These are phyloP conservation scores for Cladosporium colombiae DNA, from an alignment of 2,329 filamentous ascomycete species.

Conservation along the genomic window DNA sequence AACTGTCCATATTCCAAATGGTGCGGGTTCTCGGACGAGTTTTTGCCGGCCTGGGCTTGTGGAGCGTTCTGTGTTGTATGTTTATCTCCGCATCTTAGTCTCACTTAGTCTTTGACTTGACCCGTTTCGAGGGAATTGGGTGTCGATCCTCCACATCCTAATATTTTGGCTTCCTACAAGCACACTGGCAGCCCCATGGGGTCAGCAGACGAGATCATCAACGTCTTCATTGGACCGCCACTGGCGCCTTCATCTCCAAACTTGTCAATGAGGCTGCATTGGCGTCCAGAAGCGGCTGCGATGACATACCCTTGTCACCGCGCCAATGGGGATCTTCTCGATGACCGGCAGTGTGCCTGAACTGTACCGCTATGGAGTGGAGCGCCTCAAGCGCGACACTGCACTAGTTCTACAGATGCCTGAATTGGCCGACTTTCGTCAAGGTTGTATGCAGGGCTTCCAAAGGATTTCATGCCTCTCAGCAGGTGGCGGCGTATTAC, in stretches of 20 bases:
- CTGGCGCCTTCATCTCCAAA: neutral
- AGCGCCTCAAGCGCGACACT: neutral
- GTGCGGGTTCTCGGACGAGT: neutral
- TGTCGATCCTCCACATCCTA: neutral
- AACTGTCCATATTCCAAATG: neutral
- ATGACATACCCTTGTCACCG: neutral
- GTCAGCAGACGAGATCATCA: neutral
- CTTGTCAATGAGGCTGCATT: neutral
- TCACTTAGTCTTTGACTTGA: neutral
- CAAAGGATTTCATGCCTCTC: neutral
- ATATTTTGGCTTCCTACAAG: neutral
- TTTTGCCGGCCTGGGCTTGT: neutral
- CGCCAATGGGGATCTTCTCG: neutral
- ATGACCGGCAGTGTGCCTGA: neutral
- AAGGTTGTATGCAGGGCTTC: neutral
- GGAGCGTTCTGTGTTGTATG: neutral
- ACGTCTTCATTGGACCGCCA: neutral
- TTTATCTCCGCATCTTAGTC: neutral
- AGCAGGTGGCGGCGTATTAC: neutral
- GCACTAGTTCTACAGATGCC: neutral
- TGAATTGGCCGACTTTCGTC: neutral
- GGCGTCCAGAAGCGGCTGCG: neutral
- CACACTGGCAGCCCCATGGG: neutral
- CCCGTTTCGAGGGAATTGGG: neutral
- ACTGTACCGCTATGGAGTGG: neutral